A percentile compares a stretch with the other conserved stretches of the same genome.
phyloP scores from a whole-genome alignment of 2,329 filamentous ascomycete genomes.

The Thermoascus crustaceus region DNA sequence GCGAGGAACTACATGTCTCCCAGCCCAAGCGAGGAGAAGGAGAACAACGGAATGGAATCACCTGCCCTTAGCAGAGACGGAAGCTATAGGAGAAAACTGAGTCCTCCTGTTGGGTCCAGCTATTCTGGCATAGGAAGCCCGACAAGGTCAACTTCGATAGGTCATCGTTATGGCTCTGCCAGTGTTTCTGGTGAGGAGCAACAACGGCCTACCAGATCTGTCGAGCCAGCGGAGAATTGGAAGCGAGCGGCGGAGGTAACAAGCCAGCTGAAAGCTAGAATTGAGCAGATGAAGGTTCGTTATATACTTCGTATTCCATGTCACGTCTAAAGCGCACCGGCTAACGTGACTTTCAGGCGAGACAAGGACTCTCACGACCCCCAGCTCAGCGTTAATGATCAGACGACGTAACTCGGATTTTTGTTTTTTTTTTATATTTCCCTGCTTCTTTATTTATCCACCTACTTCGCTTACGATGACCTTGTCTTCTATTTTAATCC shows the following conservation, averaged over 20 bases:
- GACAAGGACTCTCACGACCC: conserved; percentile 37
- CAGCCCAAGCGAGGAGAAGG: conserved; percentile 65
- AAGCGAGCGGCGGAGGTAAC: conserved; percentile 95
- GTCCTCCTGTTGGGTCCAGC: conserved; percentile 31
- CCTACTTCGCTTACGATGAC: not conserved
- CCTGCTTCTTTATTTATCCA: conserved; percentile 5
- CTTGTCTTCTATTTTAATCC: not conserved
- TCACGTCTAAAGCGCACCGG: conserved; percentile 3
- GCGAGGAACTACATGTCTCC: conserved; percentile 37
- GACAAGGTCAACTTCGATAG: conserved; percentile 20
- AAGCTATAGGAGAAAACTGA: conserved; percentile 36
- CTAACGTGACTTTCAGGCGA: conserved; percentile 23
- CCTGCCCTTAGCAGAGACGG: conserved; percentile 24
- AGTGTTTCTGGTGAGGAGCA: conserved; percentile 31
- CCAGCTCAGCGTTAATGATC: conserved; percentile 27
- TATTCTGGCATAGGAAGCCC: conserved; percentile 32
- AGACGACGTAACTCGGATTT: conserved; percentile 16
- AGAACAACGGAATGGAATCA: conserved; percentile 48
- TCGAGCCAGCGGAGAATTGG: conserved; percentile 78
- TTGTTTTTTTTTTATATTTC: conserved; percentile 3
- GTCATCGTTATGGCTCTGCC: conserved; percentile 23
- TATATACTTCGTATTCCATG: conserved; percentile 2
- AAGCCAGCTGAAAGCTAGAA: conserved; percentile 91
- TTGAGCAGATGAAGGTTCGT: conserved; percentile 88
- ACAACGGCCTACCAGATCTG: conserved; percentile 22